Conservation (phyloP, 352 stramenopile genomes). For the Pelagophyceae sp. region DNA sequence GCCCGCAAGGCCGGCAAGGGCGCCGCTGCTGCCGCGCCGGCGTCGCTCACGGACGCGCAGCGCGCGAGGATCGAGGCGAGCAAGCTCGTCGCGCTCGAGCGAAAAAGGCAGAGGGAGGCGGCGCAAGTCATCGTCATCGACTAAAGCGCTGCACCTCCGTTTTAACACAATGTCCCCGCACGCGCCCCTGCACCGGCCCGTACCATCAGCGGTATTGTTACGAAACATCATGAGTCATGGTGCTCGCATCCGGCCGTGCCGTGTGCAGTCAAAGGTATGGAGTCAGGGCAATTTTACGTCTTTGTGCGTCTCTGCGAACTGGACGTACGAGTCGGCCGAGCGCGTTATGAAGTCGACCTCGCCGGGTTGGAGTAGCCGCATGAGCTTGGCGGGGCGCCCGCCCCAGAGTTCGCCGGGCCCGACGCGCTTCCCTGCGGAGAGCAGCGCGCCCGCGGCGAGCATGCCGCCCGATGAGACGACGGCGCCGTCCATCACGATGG, state of each 20-base stretch:
- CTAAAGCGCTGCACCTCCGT: no score
- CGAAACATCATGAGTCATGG: no score
- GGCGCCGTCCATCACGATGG: slow-evolving; percentile 61
- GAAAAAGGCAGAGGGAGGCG: not conserved
- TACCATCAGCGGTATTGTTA: no score
- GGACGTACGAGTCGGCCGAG: slow-evolving; percentile 21
- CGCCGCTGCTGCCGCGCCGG: no score
- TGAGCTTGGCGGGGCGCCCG: slow-evolving; percentile 46
- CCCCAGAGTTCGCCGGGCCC: slow-evolving; percentile 55
- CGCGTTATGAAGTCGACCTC: slow-evolving; percentile 21
- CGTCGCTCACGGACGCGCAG: not conserved
- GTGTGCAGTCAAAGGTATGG: no score
- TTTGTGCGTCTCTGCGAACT: not conserved
- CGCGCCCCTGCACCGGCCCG: no score
- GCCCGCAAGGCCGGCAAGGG: not conserved
- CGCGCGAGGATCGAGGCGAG: not conserved
- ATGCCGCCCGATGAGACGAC: slow-evolving; percentile 47
- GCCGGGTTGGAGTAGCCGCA: slow-evolving; percentile 13
- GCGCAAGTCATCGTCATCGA: not conserved
- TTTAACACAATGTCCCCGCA: no score
- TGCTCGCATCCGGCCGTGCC: no score
- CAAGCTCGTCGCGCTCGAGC: not conserved
- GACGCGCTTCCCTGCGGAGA: slow-evolving; percentile 48
- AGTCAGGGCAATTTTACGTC: not conserved
- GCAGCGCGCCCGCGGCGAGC: slow-evolving; percentile 43